Evolutionary conservation across 768 basidiomycete species (phyloP).

Genomic region (Leccinum rimulosum): DNA sequence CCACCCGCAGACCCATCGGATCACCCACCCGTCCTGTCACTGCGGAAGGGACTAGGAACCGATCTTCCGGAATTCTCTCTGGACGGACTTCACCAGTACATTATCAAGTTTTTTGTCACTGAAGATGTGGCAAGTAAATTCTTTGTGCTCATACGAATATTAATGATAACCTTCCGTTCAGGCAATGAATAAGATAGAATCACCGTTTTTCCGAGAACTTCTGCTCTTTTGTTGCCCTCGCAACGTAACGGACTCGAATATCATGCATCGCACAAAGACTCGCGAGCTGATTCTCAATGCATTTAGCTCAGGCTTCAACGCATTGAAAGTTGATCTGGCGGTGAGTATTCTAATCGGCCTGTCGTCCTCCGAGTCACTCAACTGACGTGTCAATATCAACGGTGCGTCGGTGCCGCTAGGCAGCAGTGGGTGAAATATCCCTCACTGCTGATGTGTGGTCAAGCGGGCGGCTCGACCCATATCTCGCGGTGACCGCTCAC

Average conservation of each 20-base stretch:
- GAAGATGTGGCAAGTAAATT: too few species aligned
- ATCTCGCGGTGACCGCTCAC: conserved; percentile 30
- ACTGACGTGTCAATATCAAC: not conserved
- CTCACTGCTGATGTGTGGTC: conserved; percentile 39
- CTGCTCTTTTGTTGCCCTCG: not conserved
- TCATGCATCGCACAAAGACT: conserved; percentile 5
- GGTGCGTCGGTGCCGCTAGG: not conserved
- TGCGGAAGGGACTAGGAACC: too few species aligned
- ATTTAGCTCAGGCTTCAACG: not conserved
- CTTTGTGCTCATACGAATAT: too few species aligned
- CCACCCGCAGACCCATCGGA: too few species aligned
- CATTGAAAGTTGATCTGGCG: not conserved
- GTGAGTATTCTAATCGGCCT: not conserved
- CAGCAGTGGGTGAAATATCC: conserved; percentile 8
- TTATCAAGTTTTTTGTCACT: too few species aligned
- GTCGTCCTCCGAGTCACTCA: not conserved
- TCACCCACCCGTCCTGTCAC: too few species aligned
- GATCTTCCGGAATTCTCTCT: too few species aligned
- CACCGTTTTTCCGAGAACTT: not conserved
- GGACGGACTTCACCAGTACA: too few species aligned
- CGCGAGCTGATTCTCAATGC: not conserved
- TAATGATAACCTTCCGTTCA: not conserved
- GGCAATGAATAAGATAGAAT: conserved; percentile 2
- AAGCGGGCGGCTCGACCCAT: conserved; percentile 19
- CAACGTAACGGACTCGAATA: conserved; percentile 6